phyloP scores from a whole-genome alignment of 768 basidiomycete genomes.

The Trametes meyenii region DNA sequence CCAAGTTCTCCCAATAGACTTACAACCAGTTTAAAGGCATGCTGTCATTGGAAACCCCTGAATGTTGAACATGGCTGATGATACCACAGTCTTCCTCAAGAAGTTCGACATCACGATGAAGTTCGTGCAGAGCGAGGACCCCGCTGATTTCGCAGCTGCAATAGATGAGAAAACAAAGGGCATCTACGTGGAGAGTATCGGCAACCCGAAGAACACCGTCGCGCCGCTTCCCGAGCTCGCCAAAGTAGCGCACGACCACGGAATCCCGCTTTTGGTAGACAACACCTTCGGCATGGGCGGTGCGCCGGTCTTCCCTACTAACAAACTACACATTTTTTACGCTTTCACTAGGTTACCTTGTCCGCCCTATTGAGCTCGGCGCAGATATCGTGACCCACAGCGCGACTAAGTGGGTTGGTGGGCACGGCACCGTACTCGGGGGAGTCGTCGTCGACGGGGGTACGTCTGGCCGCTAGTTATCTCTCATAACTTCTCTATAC shows the following conservation, averaged over 20 bases:
- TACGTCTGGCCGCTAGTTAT: no score
- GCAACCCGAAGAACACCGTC: slow-evolving; percentile 77
- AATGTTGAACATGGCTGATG: neutral
- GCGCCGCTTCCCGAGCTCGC: slow-evolving; percentile 68
- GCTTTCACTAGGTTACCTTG: slow-evolving; percentile 50
- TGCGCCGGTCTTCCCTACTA: neutral
- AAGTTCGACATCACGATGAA: slow-evolving; percentile 68
- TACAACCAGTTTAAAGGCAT: slow-evolving; percentile 76
- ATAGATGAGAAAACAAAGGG: slow-evolving; percentile 85
- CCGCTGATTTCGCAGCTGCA: slow-evolving; percentile 61
- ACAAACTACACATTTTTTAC: neutral
- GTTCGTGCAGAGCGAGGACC: slow-evolving; percentile 61
- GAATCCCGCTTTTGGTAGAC: slow-evolving; percentile 80
- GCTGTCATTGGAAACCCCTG: neutral
- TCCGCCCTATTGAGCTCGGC: slow-evolving; percentile 73
- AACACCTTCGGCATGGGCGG: slow-evolving; percentile 81
- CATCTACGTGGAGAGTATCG: slow-evolving; percentile 75
- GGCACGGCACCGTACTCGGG: slow-evolving; percentile 78
- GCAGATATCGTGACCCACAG: slow-evolving; percentile 82
- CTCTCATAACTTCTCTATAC: no score
- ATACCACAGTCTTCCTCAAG: slow-evolving; percentile 60
- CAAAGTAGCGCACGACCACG: slow-evolving; percentile 73
- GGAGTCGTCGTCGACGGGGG: slow-evolving; percentile 78
- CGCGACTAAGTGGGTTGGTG: slow-evolving; percentile 86
- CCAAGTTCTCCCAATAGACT: slow-evolving; percentile 39